Conservation (phyloP, 768 basidiomycete genomes). For the Xerocomellus dryophilus region DNA sequence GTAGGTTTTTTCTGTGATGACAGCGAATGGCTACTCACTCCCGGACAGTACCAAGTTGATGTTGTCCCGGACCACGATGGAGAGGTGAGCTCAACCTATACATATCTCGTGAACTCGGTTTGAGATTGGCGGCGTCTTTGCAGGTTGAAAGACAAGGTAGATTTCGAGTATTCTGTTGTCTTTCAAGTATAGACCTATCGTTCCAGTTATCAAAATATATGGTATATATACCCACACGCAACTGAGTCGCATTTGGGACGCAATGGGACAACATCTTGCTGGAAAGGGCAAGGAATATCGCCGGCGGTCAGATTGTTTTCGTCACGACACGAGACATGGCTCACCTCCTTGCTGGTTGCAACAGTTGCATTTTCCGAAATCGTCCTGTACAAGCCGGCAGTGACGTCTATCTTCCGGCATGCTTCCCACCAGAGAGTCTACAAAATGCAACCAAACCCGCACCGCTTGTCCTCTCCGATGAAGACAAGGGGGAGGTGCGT, state of each 20-base stretch:
- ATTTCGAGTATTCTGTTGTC: not conserved
- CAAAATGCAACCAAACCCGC: constrained; percentile 13
- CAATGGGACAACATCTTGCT: constrained; percentile 40
- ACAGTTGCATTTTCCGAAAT: constrained; percentile 47
- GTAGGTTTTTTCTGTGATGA: constrained; percentile 30
- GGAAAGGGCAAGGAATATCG: constrained; percentile 52
- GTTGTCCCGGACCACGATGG: constrained; percentile 40
- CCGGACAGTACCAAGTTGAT: constrained; percentile 47
- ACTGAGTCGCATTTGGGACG: constrained; percentile 47
- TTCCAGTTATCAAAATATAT: constrained; percentile 45
- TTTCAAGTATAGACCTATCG: not conserved
- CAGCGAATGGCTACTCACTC: not conserved
- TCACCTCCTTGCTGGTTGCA: not conserved
- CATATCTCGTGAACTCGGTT: not conserved
- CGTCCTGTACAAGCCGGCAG: constrained; percentile 33
- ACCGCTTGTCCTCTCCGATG: constrained; percentile 37
- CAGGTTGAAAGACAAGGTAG: constrained; percentile 42
- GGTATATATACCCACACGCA: constrained; percentile 51
- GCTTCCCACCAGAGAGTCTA: constrained; percentile 44
- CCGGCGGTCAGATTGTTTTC: constrained; percentile 37
- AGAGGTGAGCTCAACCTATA: constrained; percentile 18
- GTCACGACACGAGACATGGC: not conserved
- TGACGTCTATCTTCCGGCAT: constrained; percentile 48
- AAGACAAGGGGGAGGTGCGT: constrained; percentile 48
- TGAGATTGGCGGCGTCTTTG: constrained; percentile 9